Evolutionary conservation across 2,329 filamentous ascomycete genomes (phyloP), one percentile per base, ranked within the genome.

Genomic region (Penicillium sp.): DNA sequence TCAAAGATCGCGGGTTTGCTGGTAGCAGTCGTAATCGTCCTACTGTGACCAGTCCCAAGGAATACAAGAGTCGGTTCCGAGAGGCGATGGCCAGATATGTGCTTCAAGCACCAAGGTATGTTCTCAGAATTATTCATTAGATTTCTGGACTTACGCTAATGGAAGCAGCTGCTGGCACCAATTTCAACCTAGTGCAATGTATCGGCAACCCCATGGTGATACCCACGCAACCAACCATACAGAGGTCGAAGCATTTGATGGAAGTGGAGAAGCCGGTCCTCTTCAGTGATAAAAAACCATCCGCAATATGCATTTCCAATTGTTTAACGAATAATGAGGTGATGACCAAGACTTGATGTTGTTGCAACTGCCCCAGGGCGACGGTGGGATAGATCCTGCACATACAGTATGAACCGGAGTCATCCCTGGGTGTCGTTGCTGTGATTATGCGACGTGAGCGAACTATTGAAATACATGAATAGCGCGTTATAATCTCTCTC

Each of bases 1-100:
- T 99, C 81, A 99, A 99, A 74, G 92, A 97, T 68, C 88, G 93
- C 32, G 94, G 90, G 0, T 91, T 92, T 64, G 88, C 87, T 51
- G 86, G 87, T 24, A 85, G 89, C 51, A 90, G 95, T 65, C 87
- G 87, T 72, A 87, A 87, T 62, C 84, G 91, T 55, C 95, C 95
- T 7, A 99, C 94, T 0, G 94, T 99, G 44, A 99, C 94, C 9
- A 95, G 90, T 72, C 95, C 94, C 2, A 96, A 94, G 75, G 94
- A 99, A 75, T 99, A 99, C 72, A 95, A 97, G 73, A 92, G 89
- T 62, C 86, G 94, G 5, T 99, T 99, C 77, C 79, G 94, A 59
- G 93, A 97, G 74, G 92, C 92, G 10, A 99, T 99, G 94, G 90
- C 91, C 64, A 86, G 91, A 82, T 91, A 86, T 68, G 84, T 84